Conservation (phyloP, 345 rosid genomes). For the Diplotaxis tenuifolia region DNA sequence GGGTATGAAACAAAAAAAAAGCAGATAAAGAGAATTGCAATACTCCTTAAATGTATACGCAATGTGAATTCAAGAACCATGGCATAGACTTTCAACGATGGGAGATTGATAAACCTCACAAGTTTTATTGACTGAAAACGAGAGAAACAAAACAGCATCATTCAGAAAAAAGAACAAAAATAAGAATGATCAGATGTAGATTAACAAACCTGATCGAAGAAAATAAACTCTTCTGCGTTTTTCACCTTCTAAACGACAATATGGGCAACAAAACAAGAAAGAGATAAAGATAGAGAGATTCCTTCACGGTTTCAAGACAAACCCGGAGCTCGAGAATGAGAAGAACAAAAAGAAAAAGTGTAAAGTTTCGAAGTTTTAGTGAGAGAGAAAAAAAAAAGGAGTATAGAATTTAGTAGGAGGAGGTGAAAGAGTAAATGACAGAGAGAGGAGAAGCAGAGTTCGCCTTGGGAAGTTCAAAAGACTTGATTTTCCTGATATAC, state of each 20-base stretch:
- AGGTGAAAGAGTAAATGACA: slow-evolving; percentile 32
- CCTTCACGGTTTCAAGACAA: slow-evolving; percentile 21
- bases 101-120: not conserved
- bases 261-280: not conserved
- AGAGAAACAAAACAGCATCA: not conserved
- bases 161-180: slow-evolving; percentile 13
- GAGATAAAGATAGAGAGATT: not conserved
- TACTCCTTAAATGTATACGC: not conserved
- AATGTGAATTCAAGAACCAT: not conserved
- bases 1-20: not conserved
- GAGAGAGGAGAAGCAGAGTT: slow-evolving; percentile 4
- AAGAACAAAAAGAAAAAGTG: not conserved
- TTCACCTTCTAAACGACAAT: not conserved
- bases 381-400: not conserved
- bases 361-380: slow-evolving; percentile 2
- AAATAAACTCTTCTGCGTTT: not conserved
- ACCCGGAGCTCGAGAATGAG: slow-evolving; percentile 22
- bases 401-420: not conserved
- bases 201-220: slow-evolving; percentile 11
- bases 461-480: slow-evolving; percentile 40
- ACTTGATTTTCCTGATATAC: not conserved
- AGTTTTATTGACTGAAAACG: not conserved
- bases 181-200: not conserved
- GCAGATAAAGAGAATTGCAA: not conserved
- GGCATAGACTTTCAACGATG: not conserved